Base-by-base conservation (phyloP, 805 yeast species). In the Kazachstania kunashirensis region DNA sequence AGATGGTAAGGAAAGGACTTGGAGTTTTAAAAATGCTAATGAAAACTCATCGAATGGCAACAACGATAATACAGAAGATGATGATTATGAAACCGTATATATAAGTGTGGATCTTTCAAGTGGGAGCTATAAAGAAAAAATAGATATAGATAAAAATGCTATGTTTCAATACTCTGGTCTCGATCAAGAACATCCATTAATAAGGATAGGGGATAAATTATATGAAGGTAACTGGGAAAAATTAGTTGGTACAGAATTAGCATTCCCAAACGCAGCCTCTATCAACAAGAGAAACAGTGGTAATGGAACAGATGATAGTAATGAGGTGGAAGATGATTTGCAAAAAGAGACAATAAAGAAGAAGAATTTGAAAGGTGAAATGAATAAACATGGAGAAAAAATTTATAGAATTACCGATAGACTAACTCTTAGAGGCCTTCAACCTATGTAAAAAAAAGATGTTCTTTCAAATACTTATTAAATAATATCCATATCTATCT, bases 1-100 rank as follows among this genome's bases (percentile, higher is more conserved):
- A 6, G 59, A 68, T 6, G 97, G 97, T 6, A 92, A 88, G 50
- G 96, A 86, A 57, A 84, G 85, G 94, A 79, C 84, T 53, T 88
- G 96, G 96, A 75, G 79, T 48, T 89, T 86, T 64, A 74, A 72
- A 50, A 67, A 64, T 36, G 75, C 75, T n/a, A 77, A 73, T 46
- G 95, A 84, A 61, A 94, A 95, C 3, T 94, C 79, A 33, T 40
- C 32, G 14, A 24, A 24, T 12, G n/a, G 14, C 34, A 42, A 33
- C 17, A 20, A 24, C 9, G 19, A n/a, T 14, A 7, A 21, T 18
- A 18, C 11, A 15, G 37, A 24, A 4, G 26, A 34, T 6, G 34
- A 33, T 7, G 52, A 44, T 63, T 25, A 66, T 23, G 61, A 65
- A 39, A 61, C 73, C 25, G 73, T 75, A 9, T 71, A 67, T 41